A percentile compares a stretch with the other conserved stretches of the same genome.
Evolutionary conservation across 140 eudicot genomes (phyloP).

Genomic region (Cichorium intybus): DNA sequence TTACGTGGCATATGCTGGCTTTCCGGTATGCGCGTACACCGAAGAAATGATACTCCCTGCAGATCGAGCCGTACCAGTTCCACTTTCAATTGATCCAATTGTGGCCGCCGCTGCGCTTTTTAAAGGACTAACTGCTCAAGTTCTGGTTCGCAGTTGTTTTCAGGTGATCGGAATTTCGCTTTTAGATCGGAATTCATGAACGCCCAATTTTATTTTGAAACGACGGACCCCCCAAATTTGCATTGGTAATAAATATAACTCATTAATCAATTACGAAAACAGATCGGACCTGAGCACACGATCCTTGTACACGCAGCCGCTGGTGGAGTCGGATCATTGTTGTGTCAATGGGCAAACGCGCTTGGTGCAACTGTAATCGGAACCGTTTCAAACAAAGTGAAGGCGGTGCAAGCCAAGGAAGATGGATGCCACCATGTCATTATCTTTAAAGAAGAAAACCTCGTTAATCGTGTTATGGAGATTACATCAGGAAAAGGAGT

Average conservation of each 20-base stretch:
- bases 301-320: no score
- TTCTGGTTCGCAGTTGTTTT: slow-evolving; percentile 12
- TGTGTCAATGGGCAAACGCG: no score
- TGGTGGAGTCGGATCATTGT: no score
- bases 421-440: no score
- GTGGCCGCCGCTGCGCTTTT: slow-evolving; percentile 14
- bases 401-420: no score
- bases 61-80: slow-evolving; percentile 13
- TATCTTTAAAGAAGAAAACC: slow-evolving; percentile 38
- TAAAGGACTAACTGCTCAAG: slow-evolving; percentile 24
- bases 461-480: slow-evolving; percentile 38
- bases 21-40: slow-evolving; percentile 16
- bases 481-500: slow-evolving; percentile 40
- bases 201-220: no score
- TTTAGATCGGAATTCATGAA: not conserved
- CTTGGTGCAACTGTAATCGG: no score
- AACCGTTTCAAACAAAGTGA: no score
- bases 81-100: slow-evolving; percentile 15
- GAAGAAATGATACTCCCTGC: slow-evolving; percentile 28
- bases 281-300: slow-evolving; percentile 20
- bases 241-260: not conserved
- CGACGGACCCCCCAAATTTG: no score
- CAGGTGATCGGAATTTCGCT: slow-evolving; percentile 1
- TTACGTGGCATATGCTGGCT: slow-evolving; percentile 21
- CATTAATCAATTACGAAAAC: not conserved